phyloP scores from a whole-genome alignment of 208 protist species.

The Phytomonas francai region DNA sequence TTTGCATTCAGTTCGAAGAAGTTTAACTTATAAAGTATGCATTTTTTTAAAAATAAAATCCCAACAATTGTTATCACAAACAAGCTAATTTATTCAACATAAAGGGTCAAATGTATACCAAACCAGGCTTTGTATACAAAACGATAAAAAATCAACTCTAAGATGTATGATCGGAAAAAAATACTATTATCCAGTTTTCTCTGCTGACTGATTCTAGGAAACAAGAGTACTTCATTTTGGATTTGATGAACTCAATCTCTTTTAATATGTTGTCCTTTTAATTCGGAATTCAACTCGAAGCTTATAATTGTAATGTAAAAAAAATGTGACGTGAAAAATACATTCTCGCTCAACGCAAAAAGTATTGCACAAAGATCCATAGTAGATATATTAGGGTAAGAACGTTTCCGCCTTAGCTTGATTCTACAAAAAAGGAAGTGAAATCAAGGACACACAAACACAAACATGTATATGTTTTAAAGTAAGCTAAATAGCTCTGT shows the following conservation, averaged over 20 bases:
- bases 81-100: not conserved
- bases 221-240: constrained; percentile 7
- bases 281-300: not conserved
- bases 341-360: not conserved
- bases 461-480: not conserved
- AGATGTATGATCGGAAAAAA: not conserved
- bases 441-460: not conserved
- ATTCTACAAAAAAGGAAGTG: not conserved
- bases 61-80: not conserved
- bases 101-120: not conserved
- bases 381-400: not conserved
- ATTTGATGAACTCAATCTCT: not conserved
- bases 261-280: constrained; percentile 1
- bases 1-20: not conserved
- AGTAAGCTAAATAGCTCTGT: not conserved
- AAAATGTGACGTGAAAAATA: constrained; percentile 9
- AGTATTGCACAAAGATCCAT: not conserved
- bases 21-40: not conserved
- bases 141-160: constrained; percentile 3
- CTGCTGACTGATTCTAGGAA: not conserved
- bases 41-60: not conserved
- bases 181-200: not conserved
- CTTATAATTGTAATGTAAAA: constrained; percentile 1
- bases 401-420: not conserved
- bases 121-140: constrained; percentile 4